phyloP scores from a whole-genome alignment of 139 green algal species.

The Auxenochlorella pyrenoidosa region DNA sequence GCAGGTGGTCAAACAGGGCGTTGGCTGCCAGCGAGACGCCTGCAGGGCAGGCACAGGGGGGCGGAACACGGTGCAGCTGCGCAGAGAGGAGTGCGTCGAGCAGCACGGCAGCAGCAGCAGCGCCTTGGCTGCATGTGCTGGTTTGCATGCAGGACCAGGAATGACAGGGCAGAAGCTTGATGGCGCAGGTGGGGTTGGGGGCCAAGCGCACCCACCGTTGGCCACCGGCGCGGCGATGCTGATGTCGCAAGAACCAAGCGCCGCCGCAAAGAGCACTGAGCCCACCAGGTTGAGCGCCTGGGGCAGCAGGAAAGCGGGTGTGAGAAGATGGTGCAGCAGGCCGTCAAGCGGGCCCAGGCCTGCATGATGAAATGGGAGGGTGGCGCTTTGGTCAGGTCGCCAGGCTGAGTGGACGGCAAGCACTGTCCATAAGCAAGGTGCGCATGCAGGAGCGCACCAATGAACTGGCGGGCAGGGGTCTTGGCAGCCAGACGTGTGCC shows the following conservation, averaged over 20 bases:
- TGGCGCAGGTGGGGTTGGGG: not conserved
- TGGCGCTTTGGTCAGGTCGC: too few relatives aligned
- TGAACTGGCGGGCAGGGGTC: not conserved
- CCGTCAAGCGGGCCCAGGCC: not conserved
- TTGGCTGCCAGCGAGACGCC: constrained; percentile 62
- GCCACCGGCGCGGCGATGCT: constrained; percentile 67
- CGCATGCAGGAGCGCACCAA: not conserved
- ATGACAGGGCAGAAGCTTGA: not conserved
- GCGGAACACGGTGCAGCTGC: not conserved
- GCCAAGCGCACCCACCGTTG: constrained; percentile 63
- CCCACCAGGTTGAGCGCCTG: constrained; percentile 63
- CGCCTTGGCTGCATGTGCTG: too few relatives aligned
- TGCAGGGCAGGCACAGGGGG: not conserved
- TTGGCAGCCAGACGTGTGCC: constrained; percentile 31
- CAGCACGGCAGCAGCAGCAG: too few relatives aligned
- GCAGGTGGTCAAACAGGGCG: constrained; percentile 64
- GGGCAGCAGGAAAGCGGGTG: constrained; percentile 44
- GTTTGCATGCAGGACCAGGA: too few relatives aligned
- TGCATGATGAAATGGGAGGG: too few relatives aligned
- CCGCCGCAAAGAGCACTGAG: constrained; percentile 60
- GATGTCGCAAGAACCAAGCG: constrained; percentile 56
- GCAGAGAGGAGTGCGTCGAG: not conserved
- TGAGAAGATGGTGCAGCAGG: constrained; percentile 42
- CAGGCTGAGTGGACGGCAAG: not conserved
- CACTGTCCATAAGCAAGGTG: too few relatives aligned